Base-by-base conservation (phyloP, 495 filamentous ascomycete species). In the Cenococcum geophilum region DNA sequence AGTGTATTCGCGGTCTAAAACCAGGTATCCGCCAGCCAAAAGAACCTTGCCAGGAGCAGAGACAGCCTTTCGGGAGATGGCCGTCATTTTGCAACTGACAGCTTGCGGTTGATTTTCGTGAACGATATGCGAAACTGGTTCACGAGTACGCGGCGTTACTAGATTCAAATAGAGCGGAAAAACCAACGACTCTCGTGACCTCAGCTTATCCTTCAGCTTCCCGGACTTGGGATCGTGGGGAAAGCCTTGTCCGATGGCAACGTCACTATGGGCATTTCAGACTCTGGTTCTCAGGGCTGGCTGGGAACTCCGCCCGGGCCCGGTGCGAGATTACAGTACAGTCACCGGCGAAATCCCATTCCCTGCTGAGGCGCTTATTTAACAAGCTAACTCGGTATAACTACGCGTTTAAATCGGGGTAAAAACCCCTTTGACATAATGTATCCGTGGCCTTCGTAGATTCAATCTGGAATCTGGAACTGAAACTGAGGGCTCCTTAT, bases 1-100 rank as follows among this genome's bases (percentile, higher is more conserved):
- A 1, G 89, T 92, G 70, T 95, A 92, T 42, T 80, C 78, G 54
- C 88, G 84, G 76, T 97, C 95, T 22, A 98, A 85, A 9, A 97
- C 91, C 12, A 98, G 85, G 71, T 97, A 98, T 45, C 93, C 93
- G 42, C 93, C 93, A 52, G 92, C 89, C 16, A 98, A 80, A 49
- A 98, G 81, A 47, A 98, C 95, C 76, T 98, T 98, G 53, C 93
- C 93, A 22, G 93, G 93, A 1, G 95, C 92, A 62, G 92, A 97
- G 64, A 95, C 80, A 67, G 89, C 90, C 57, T 78, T 77, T 27
- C 74, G 76, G 34, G 72, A 66, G 40, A 51, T 49, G 43, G 5
- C 27, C 10, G 36, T 11, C 22, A 55, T 5, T 36, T 56, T 45
- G 35, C 16, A 37, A 49, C 50, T 5, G 58, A 43, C n/a, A 37